These are phyloP conservation scores for Rhododendron molle DNA, from an alignment of 148 eudicot genomes.

Conservation along the genomic window DNA sequence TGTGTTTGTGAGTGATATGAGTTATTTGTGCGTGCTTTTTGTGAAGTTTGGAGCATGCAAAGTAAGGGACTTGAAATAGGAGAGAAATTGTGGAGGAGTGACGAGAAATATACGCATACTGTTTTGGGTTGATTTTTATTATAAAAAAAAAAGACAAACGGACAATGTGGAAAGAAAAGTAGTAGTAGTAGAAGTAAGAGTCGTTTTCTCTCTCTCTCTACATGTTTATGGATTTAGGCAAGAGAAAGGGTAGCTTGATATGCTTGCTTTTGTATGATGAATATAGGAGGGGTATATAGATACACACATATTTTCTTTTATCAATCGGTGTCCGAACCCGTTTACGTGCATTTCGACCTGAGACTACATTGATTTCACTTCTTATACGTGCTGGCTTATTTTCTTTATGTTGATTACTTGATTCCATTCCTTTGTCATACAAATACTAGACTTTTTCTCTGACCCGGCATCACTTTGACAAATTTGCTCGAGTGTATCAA, in stretches of 20 bases:
- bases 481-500: background rate
- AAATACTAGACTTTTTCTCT: background rate
- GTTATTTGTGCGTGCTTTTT: slow-evolving; percentile 7
- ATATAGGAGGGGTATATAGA: background rate
- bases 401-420: background rate
- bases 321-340: too few species aligned
- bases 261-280: background rate
- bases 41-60: slow-evolving; percentile 34
- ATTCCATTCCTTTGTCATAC: background rate
- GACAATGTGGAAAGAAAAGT: slow-evolving; percentile 21
- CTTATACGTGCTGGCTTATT: background rate
- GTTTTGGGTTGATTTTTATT: slow-evolving; percentile 20
- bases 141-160: slow-evolving; percentile 6
- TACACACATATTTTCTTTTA: too few species aligned
- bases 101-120: slow-evolving; percentile 1
- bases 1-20: slow-evolving; percentile 16
- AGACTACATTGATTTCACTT: too few species aligned
- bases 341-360: background rate
- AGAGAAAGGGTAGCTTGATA: background rate
- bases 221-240: background rate
- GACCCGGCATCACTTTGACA: background rate
- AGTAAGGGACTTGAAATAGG: slow-evolving; percentile 2
- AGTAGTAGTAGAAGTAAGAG: background rate
- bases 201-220: slow-evolving; percentile 1
- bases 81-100: slow-evolving; percentile 1